phyloP scores from a whole-genome alignment of 805 yeast genomes.

The Lachancea thermotolerans region DNA sequence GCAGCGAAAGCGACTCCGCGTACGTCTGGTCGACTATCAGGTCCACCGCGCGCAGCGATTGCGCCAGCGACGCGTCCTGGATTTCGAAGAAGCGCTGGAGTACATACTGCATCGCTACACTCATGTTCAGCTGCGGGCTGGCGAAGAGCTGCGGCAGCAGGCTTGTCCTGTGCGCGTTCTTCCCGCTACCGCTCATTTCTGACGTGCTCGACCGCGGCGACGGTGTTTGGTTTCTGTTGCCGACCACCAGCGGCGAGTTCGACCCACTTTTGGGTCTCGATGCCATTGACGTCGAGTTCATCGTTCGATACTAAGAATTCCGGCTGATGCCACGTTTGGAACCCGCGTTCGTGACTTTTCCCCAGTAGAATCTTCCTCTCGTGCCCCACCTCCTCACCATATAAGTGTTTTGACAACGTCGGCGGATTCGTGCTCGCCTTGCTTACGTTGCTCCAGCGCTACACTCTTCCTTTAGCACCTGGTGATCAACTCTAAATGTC shows the following conservation, averaged over 20 bases:
- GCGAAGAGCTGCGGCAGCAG: conserved; percentile 9
- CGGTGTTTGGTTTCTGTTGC: conserved; percentile 7
- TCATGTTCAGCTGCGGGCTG: conserved; percentile 4
- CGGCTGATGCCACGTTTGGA: not conserved
- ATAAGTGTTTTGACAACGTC: not conserved
- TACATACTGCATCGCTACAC: conserved; percentile 21
- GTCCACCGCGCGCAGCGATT: conserved; percentile 23
- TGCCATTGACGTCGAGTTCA: conserved; percentile 3
- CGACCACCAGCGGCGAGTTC: conserved; percentile 6
- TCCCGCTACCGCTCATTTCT: conserved; percentile 1
- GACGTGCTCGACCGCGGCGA: conserved; percentile 10
- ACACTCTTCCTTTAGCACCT: not conserved
- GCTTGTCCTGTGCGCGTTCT: conserved; percentile 1
- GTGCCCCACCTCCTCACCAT: not conserved
- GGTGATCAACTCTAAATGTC: conserved; percentile 2
- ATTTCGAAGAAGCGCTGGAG: conserved; percentile 28
- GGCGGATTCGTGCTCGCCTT: not conserved
- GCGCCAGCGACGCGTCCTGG: conserved; percentile 12
- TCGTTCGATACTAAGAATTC: conserved; percentile 5
- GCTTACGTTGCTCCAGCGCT: conserved; percentile 1
- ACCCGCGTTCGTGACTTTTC: conserved; percentile 1
- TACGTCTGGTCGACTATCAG: conserved; percentile 32
- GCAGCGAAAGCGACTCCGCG: conserved; percentile 29
- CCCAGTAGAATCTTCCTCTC: too few relatives aligned
- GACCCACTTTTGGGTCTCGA: conserved; percentile 6